phyloP scores from a whole-genome alignment of 139 green algal species.

The Picochlorum sp. region DNA sequence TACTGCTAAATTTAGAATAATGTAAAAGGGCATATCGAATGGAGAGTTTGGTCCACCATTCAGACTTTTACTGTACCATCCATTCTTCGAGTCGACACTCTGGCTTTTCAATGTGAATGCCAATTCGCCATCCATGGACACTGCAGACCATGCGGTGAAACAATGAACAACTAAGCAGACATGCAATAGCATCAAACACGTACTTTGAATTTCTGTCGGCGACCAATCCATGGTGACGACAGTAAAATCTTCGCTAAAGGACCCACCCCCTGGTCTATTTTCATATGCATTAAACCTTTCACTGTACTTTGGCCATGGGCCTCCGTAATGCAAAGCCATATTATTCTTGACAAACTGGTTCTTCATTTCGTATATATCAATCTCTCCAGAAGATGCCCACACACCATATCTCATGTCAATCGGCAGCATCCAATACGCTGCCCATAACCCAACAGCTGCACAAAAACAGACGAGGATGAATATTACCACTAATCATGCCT shows the following conservation, averaged over 20 bases:
- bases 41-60: slow-evolving; percentile 5
- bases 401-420: slow-evolving; percentile 15
- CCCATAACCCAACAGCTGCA: slow-evolving; percentile 26
- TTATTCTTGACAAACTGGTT: slow-evolving; percentile 17
- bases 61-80: slow-evolving; percentile 2
- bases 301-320: slow-evolving; percentile 3
- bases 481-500: no score
- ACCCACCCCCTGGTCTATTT: not conserved
- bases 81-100: not conserved
- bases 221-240: slow-evolving; percentile 18
- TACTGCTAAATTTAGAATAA: slow-evolving; percentile 14
- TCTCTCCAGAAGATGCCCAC: slow-evolving; percentile 27
- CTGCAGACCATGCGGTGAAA: not conserved
- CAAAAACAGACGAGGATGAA: not conserved
- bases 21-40: slow-evolving; percentile 17
- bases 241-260: slow-evolving; percentile 14
- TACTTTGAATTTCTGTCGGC: slow-evolving; percentile 10
- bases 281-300: slow-evolving; percentile 1
- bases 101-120: slow-evolving; percentile 1
- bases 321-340: slow-evolving; percentile 21
- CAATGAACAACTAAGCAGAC: no score
- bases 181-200: not conserved
- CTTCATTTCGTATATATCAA: slow-evolving; percentile 24
- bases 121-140: slow-evolving; percentile 2
- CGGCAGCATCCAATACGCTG: slow-evolving; percentile 35